Evolutionary conservation across 352 stramenopile genomes (phyloP), one percentile per base, ranked within the genome.

Genomic region (Pythium aquatile): DNA sequence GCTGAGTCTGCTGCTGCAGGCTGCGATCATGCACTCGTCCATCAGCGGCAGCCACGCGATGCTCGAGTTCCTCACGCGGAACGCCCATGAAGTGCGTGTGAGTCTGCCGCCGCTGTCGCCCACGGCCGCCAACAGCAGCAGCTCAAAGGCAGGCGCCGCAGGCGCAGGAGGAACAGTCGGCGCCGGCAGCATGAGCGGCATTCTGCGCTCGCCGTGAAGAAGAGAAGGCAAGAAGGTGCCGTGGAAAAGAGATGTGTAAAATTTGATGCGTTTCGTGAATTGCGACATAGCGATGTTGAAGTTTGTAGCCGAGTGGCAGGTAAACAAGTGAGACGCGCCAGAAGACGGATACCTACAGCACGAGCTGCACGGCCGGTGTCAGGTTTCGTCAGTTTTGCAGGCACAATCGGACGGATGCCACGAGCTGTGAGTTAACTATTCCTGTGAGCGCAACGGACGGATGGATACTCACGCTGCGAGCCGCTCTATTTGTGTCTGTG

Each of bases 61-160:
- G 78, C 82, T 93, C 49, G 74, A 89, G 52, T 94, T 94, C 49
- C 66, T 94, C 33, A 94, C 86, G 2, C 76, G 74, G 7, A 83
- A 85, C 66, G 77, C 86, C 14, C 80, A 78, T 8, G 86, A 94
- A 58, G 78, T 94, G 51, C 83, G 85, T 28, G 85, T 94, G 53
- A 93, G 84, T 75, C 60, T 93, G 26, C 84, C 84, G n/a, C 84
- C 82, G 40, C 61, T 90, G 14, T 93, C 84, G n/a, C 84, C 84
- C 30, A 87, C 69, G 1, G 59, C 59, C 11, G 54, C 59, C 54
- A 33, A 48, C 17, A 42, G 58, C 24, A 46, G 51, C 40, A 47
- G 53, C 5, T 24, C 30, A 1, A 58, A 28, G 39, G 39, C 39
- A 3, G 39, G 39, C 24, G 17, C 6, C 8, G 17, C 6, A 17